Percentiles rank a stretch among this genome's conserved stretches.
These are phyloP conservation scores for Xylona heveae DNA, from an alignment of 495 filamentous ascomycete species.

Conservation along the genomic window DNA sequence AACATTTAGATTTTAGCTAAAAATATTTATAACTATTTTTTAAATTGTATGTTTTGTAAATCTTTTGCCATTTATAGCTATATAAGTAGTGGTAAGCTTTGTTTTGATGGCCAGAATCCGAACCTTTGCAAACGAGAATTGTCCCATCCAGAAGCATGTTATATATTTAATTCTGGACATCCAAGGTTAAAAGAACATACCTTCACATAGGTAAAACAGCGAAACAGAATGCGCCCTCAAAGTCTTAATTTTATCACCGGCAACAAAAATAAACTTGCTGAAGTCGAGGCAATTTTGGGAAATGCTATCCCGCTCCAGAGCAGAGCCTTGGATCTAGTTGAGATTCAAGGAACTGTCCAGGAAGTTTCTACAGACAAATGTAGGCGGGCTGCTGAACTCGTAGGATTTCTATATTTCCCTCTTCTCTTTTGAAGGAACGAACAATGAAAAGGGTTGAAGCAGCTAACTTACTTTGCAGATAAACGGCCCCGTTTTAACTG, in stretches of 20 bases:
- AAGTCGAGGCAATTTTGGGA: slow-evolving; percentile 71
- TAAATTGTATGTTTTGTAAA: no score
- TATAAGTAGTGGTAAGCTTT: no score
- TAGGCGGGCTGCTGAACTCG: slow-evolving; percentile 45
- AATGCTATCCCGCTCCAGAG: slow-evolving; percentile 48
- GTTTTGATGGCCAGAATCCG: no score
- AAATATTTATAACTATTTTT: no score
- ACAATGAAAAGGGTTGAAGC: background rate
- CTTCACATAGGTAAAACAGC: no score
- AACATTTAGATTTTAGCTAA: no score
- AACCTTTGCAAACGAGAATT: no score
- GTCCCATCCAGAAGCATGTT: no score
- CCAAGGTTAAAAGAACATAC: no score
- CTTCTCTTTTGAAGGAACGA: background rate
- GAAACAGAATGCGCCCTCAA: no score
- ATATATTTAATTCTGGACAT: no score
- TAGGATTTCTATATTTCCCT: slow-evolving; percentile 16
- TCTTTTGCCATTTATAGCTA: no score
- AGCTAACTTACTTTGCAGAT: slow-evolving; percentile 25
- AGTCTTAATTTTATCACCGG: slow-evolving; percentile 86
- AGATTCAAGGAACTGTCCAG: slow-evolving; percentile 84
- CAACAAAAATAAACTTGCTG: slow-evolving; percentile 77
- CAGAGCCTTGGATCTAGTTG: slow-evolving; percentile 55
- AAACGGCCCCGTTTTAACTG: slow-evolving; percentile 73
- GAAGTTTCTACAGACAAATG: slow-evolving; percentile 83